Evolutionary conservation across 495 filamentous ascomycete genomes (phyloP), one percentile per base, ranked within the genome.

Genomic region (Penicillium roqueforti): DNA sequence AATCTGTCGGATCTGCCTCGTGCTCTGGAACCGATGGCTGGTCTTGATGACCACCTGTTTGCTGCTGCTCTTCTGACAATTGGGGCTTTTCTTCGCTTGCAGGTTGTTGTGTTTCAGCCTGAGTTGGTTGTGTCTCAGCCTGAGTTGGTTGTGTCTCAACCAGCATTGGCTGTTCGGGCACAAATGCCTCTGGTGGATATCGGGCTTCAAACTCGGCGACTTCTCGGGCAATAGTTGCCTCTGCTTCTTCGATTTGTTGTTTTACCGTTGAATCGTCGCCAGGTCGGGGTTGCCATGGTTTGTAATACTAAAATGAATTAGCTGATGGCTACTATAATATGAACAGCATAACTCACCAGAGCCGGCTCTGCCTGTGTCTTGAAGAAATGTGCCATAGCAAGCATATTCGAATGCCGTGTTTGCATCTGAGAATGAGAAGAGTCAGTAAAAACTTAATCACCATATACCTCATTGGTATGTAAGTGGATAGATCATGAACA

Each of bases 251-350:
- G 34, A 86, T 72, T 57, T 89, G 86, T 13, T 74, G 68, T 47
- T 73, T 72, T 67, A 89, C 87, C 34, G 71, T 75, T 9, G 74
- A 79, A 52, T 86, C 83, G 53, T 89, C 82, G 16, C 76, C 77
- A 4, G 77, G 68, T 26, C 81, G 79, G 47, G 87, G 73, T 62
- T 92, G 83, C 87, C 88, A 96, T 6, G 93, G 93, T 46, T 86
- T 86, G 69, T 96, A 98, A 68, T 85, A 92, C 92, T 97, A 44
- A 37, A 32, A 73, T 58, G 47, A 23, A 23, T 61, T 54, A 61
- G 50, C 42, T 2, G 47, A 43, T 13, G 51, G 8, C 11, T 14
- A 11, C 37, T 18, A 13, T 14, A 10, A 1, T 5, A 14, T 22
- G 16, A 20, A 39, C n/a, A 22, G 11, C 5, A 23, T 25, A 44